These are phyloP conservation scores for Globisporangium abappressorium DNA, from an alignment of 352 stramenopile species.

Conservation along the genomic window DNA sequence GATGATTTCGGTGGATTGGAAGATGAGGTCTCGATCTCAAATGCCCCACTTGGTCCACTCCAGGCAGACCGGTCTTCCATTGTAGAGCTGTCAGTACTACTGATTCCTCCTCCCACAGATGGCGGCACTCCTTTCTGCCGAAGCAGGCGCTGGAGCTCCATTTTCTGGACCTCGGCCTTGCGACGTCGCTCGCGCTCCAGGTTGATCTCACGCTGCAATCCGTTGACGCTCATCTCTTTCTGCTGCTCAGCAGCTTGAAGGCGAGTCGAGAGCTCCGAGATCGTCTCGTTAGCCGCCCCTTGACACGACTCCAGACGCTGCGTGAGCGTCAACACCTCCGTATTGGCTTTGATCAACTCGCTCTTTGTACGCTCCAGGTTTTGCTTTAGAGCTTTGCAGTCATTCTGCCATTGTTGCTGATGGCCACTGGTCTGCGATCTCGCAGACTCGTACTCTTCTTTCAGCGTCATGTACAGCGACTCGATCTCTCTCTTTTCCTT, in stretches of 20 bases:
- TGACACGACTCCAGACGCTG: conserved; percentile 59
- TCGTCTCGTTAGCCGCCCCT: conserved; percentile 56
- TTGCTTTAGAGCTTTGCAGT: conserved; percentile 43
- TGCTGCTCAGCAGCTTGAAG: conserved; percentile 57
- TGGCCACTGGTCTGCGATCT: conserved; percentile 34
- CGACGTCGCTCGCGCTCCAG: conserved; percentile 53
- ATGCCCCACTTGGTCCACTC: neutral
- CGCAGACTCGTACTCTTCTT: conserved; percentile 51
- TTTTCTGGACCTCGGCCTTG: conserved; percentile 59
- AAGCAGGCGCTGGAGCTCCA: conserved; percentile 48
- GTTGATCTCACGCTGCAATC: conserved; percentile 50
- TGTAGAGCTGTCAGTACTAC: neutral
- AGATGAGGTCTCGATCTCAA: neutral
- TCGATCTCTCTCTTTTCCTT: conserved; percentile 69
- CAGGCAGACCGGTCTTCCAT: conserved; percentile 10
- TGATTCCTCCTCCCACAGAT: neutral
- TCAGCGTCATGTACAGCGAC: conserved; percentile 34
- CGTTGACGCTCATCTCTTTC: conserved; percentile 33
- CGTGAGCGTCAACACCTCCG: conserved; percentile 38
- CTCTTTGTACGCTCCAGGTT: conserved; percentile 54
- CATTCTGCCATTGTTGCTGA: conserved; percentile 44
- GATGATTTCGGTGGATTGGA: conserved; percentile 1
- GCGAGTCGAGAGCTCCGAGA: conserved; percentile 44
- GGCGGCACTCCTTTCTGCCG: conserved; percentile 24
- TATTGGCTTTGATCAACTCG: conserved; percentile 41